Evolutionary conservation across 2,329 filamentous ascomycete genomes (phyloP).

Genomic region (Cladobotryum mycophilum): DNA sequence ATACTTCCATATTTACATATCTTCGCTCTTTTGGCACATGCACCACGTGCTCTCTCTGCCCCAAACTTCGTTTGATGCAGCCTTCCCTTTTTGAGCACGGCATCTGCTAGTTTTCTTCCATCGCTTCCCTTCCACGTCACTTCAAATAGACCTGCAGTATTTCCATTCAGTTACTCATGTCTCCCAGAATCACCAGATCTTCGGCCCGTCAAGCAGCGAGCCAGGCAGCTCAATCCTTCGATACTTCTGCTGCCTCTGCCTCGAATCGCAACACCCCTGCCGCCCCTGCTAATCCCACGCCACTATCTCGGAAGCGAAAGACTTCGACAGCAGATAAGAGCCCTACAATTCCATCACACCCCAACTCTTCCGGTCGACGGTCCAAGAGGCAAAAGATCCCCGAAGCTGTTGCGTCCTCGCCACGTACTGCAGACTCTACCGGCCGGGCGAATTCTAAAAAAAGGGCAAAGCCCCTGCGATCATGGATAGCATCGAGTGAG

Average conservation of each 20-base stretch:
- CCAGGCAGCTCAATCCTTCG: slow-evolving; percentile 43
- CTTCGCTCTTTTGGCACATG: background rate
- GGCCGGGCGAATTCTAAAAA: slow-evolving; percentile 42
- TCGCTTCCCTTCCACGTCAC: slow-evolving; percentile 16
- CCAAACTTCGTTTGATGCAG: background rate
- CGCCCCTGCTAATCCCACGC: slow-evolving; percentile 33
- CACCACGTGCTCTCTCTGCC: background rate
- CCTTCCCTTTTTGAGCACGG: slow-evolving; percentile 13
- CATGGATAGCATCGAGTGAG: slow-evolving; percentile 69
- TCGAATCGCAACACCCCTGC: slow-evolving; percentile 28
- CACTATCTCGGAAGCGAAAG: slow-evolving; percentile 70
- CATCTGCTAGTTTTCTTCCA: slow-evolving; percentile 6
- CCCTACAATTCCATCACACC: slow-evolving; percentile 27
- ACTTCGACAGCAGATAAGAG: slow-evolving; percentile 48
- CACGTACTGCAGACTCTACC: slow-evolving; percentile 23
- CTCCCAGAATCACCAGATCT: slow-evolving; percentile 92
- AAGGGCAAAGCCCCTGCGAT: slow-evolving; percentile 55
- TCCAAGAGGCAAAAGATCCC: slow-evolving; percentile 66
- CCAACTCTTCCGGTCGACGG: slow-evolving; percentile 45
- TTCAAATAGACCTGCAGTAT: slow-evolving; percentile 16
- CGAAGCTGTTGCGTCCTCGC: slow-evolving; percentile 36
- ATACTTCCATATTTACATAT: background rate
- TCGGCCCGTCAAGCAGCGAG: slow-evolving; percentile 82
- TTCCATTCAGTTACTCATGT: slow-evolving; percentile 62
- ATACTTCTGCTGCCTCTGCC: slow-evolving; percentile 34